phyloP scores from a whole-genome alignment of 345 rosid species.

The Isatis tinctoria region DNA sequence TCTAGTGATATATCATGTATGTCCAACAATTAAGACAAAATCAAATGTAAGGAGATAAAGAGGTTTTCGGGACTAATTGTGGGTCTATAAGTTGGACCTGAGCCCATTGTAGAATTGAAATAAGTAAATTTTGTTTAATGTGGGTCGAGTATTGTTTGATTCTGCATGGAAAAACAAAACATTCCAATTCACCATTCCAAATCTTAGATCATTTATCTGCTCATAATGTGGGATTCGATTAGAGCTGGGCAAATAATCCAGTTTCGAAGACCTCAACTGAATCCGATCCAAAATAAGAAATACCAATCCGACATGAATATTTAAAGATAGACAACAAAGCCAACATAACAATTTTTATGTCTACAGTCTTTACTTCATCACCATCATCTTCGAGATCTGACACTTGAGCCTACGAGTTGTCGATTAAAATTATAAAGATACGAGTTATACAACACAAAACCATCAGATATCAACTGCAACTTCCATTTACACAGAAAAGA shows the following conservation, averaged over 20 bases:
- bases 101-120: not conserved
- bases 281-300: too few relatives aligned
- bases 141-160: not conserved
- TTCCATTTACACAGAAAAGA: constrained; percentile 19
- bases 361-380: not conserved
- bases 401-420: not conserved
- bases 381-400: not conserved
- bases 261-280: too few relatives aligned
- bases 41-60: too few relatives aligned
- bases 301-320: too few relatives aligned
- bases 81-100: not conserved
- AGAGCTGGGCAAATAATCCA: too few relatives aligned
- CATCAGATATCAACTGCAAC: constrained; percentile 14
- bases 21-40: not conserved
- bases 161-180: not conserved
- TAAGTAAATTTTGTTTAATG: not conserved
- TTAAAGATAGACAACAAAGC: not conserved
- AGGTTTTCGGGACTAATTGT: too few relatives aligned
- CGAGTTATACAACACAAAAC: not conserved
- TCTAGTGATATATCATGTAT: not conserved
- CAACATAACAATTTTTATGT: not conserved
- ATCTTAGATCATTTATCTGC: not conserved
- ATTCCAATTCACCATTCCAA: not conserved
- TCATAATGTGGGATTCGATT: too few relatives aligned
- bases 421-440: not conserved